phyloP scores from a whole-genome alignment of 2,329 filamentous ascomycete species.

The Corinectria fuckeliana region DNA sequence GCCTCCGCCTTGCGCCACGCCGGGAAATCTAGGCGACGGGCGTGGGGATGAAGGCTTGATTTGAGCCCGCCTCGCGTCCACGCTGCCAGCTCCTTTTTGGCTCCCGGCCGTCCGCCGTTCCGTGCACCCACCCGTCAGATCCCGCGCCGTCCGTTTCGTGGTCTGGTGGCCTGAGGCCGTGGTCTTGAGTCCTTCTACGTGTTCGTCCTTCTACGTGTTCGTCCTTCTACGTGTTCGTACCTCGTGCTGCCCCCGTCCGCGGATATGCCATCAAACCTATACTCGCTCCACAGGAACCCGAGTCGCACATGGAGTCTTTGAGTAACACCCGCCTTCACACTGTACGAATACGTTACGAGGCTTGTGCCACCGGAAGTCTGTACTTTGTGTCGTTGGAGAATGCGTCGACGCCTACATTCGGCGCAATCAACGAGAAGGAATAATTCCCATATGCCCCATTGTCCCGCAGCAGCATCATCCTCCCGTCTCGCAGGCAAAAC shows the following conservation, averaged over 20 bases:
- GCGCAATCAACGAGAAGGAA: not conserved
- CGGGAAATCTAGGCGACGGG: not conserved
- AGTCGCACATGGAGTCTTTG: not conserved
- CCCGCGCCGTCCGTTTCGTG: not conserved
- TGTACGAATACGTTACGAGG: not conserved
- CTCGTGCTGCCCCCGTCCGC: not conserved
- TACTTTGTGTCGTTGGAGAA: conserved; percentile 9
- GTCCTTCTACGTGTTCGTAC: not conserved
- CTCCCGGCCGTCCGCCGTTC: conserved; percentile 3
- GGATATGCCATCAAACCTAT: not conserved
- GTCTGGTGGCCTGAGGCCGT: not conserved
- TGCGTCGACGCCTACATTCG: not conserved
- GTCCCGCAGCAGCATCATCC: not conserved
- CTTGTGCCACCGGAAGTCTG: not conserved
- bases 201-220: not conserved
- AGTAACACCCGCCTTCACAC: not conserved
- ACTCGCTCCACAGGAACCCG: not conserved
- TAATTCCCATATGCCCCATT: not conserved
- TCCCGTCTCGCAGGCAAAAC: not conserved
- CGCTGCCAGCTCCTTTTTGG: not conserved
- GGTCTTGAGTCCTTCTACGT: not conserved
- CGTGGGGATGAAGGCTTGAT: conserved; percentile 4
- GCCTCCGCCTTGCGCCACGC: not conserved
- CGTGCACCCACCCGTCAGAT: conserved; percentile 4
- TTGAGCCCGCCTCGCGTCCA: not conserved